These are phyloP conservation scores for Sphagnum fallax DNA, from an alignment of 228 moss, liverwort and hornwort genomes.

Conservation along the genomic window DNA sequence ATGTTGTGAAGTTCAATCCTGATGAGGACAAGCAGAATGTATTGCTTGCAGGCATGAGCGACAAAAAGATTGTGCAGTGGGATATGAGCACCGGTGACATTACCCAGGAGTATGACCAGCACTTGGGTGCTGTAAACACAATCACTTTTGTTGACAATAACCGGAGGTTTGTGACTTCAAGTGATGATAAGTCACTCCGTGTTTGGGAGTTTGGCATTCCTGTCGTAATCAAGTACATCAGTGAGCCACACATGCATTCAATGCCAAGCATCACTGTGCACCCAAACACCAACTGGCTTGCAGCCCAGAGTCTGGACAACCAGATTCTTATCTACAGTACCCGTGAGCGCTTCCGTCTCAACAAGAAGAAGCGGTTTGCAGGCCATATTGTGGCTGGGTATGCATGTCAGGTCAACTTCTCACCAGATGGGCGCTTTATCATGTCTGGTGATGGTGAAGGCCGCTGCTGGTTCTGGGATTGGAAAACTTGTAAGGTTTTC, in stretches of 20 bases:
- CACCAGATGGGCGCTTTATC: slow-evolving; percentile 93
- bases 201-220: slow-evolving; percentile 99
- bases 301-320: slow-evolving; percentile 93
- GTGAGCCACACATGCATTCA: slow-evolving; percentile 97
- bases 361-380: slow-evolving; percentile 92
- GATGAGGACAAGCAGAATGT: slow-evolving; percentile 93
- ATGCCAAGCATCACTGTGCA: slow-evolving; percentile 96
- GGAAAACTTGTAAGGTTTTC: slow-evolving; percentile 70
- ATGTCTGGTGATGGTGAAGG: slow-evolving; percentile 99
- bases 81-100: slow-evolving; percentile 89
- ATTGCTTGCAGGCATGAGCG: slow-evolving; percentile 92
- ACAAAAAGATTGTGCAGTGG: slow-evolving; percentile 99
- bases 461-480: slow-evolving; percentile 83
- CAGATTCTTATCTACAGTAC: slow-evolving; percentile 98
- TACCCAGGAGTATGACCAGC: slow-evolving; percentile 95
- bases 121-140: slow-evolving; percentile 91
- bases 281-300: slow-evolving; percentile 97
- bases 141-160: slow-evolving; percentile 96
- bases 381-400: slow-evolving; percentile 92
- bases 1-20: slow-evolving; percentile 96
- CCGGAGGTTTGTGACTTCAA: slow-evolving; percentile 92
- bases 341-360: slow-evolving; percentile 80
- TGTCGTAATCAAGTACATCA: slow-evolving; percentile 96
- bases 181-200: slow-evolving; percentile 91
- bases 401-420: slow-evolving; percentile 91